Evolutionary conservation across 495 filamentous ascomycete genomes (phyloP).

Genomic region (Penicillium egyptiacum): DNA sequence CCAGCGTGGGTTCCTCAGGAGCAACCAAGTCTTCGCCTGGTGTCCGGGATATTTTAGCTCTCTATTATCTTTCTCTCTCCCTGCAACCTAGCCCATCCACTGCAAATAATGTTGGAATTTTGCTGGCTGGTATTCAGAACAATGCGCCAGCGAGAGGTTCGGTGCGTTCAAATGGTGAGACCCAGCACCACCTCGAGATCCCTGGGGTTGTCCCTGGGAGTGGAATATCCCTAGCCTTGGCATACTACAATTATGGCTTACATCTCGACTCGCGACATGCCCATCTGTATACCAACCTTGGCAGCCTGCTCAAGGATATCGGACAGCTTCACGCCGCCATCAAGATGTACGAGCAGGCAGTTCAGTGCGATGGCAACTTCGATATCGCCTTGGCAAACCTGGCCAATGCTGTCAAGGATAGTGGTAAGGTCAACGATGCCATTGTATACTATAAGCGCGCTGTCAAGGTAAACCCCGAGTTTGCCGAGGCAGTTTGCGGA

Average conservation of each 20-base stretch:
- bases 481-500: slow-evolving; percentile 96
- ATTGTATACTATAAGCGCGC: slow-evolving; percentile 90
- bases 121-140: slow-evolving; percentile 92
- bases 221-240: slow-evolving; percentile 82
- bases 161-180: slow-evolving; percentile 35
- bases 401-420: slow-evolving; percentile 97
- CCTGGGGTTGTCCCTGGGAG: slow-evolving; percentile 83
- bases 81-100: slow-evolving; percentile 96
- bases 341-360: slow-evolving; percentile 95
- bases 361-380: slow-evolving; percentile 86
- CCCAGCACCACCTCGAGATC: slow-evolving; percentile 54
- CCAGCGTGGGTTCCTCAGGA: slow-evolving; percentile 60
- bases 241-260: slow-evolving; percentile 91
- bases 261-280: slow-evolving; percentile 86
- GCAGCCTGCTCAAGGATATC: slow-evolving; percentile 94
- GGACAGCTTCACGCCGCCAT: slow-evolving; percentile 90
- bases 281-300: slow-evolving; percentile 97
- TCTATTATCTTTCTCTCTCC: slow-evolving; percentile 95
- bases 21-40: slow-evolving; percentile 63
- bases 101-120: slow-evolving; percentile 96
- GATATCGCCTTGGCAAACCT: slow-evolving; percentile 97
- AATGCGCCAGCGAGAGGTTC: slow-evolving; percentile 49
- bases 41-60: slow-evolving; percentile 88
- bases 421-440: slow-evolving; percentile 87
- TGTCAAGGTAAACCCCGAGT: slow-evolving; percentile 87